Evolutionary conservation across 2,329 filamentous ascomycete species (phyloP).

Genomic region (Elsinoe batatas): DNA sequence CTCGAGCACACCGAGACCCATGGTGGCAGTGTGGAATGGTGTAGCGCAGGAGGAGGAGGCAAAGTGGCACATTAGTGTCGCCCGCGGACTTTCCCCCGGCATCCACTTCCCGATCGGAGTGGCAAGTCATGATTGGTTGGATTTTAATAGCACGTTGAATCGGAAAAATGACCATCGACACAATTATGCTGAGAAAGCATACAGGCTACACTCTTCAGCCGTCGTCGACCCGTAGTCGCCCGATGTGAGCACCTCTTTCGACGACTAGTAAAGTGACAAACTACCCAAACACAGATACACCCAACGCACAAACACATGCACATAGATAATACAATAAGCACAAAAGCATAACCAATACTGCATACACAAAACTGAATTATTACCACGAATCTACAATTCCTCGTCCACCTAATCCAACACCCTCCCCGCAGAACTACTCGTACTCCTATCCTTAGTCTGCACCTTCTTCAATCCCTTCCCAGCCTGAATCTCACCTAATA

Average conservation of each 20-base stretch:
- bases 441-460: slow-evolving; percentile 77
- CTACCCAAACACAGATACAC: too few relatives aligned
- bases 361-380: neutral
- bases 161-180: neutral
- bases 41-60: neutral
- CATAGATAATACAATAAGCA: too few relatives aligned
- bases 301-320: too few relatives aligned
- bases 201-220: neutral
- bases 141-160: slow-evolving; percentile 1
- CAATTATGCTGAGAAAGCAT: neutral
- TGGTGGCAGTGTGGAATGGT: neutral
- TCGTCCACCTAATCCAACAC: slow-evolving; percentile 38
- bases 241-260: neutral
- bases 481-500: slow-evolving; percentile 74
- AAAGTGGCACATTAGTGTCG: neutral
- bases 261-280: neutral
- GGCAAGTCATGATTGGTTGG: neutral
- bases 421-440: slow-evolving; percentile 60
- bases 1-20: slow-evolving; percentile 11
- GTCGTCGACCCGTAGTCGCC: neutral
- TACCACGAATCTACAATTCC: neutral
- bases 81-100: neutral
- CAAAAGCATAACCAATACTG: too few relatives aligned
- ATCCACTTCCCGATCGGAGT: neutral
- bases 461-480: slow-evolving; percentile 78